A percentile compares a stretch with the other conserved stretches of the same genome.
phyloP scores from a whole-genome alignment of 23 red algal genomes.

The Porphyridium purpureum region DNA sequence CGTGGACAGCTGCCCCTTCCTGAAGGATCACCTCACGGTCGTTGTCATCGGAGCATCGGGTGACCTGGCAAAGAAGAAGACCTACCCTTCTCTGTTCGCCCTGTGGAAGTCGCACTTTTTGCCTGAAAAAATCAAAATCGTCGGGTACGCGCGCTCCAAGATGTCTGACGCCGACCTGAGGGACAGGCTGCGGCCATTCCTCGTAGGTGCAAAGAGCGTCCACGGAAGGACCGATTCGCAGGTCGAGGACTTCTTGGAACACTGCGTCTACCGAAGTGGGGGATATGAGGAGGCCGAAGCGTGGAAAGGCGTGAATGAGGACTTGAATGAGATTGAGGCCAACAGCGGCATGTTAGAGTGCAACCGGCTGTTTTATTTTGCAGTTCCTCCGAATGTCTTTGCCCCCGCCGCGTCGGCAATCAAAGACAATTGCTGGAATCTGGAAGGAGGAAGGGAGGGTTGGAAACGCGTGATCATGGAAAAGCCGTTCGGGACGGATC shows the following conservation, averaged over 20 bases:
- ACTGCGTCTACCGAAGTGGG: constrained; percentile 63
- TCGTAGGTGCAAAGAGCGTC: constrained; percentile 17
- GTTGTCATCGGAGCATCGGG: constrained; percentile 91
- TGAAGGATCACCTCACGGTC: constrained; percentile 54
- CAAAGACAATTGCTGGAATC: constrained; percentile 6
- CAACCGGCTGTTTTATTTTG: constrained; percentile 91
- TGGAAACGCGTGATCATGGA: constrained; percentile 93
- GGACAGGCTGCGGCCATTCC: constrained; percentile 16
- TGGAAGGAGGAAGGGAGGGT: constrained; percentile 4
- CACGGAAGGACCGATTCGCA: constrained; percentile 7
- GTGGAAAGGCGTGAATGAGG: constrained; percentile 21
- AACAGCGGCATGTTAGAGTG: constrained; percentile 6
- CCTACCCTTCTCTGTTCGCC: constrained; percentile 66
- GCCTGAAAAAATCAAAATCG: constrained; percentile 47
- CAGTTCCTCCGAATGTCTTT: constrained; percentile 86
- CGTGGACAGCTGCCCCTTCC: background rate
- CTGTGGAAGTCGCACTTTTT: constrained; percentile 57
- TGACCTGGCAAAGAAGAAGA: constrained; percentile 91
- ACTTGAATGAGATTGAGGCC: constrained; percentile 25
- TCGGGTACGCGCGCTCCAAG: constrained; percentile 83
- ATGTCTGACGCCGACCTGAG: constrained; percentile 46
- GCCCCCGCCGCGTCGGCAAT: constrained; percentile 26
- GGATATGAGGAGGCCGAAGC: constrained; percentile 51
- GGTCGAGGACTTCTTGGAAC: constrained; percentile 50
- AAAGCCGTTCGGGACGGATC: constrained; percentile 85